Evolutionary conservation across 164 flowering plant genomes (phyloP), one percentile per base, ranked within the genome.

Genomic region (Akebia trifoliata): DNA sequence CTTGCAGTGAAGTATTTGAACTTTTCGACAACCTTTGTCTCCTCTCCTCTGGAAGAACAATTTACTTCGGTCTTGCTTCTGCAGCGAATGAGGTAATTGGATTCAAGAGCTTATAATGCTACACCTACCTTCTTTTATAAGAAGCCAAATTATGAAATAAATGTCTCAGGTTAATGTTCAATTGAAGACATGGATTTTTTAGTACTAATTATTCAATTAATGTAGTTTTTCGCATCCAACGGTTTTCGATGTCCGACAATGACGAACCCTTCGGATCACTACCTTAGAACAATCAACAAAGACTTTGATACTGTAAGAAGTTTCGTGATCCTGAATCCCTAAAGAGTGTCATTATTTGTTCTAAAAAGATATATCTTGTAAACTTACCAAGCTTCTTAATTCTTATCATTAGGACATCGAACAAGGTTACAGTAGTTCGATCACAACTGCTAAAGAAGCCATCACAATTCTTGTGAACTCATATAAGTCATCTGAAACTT

Each of bases 241-340:
- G 97, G 90, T 2, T 84, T 84, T 50, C 83, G 86, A 6, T 86
- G 90, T 72, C 90, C 97, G 2, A 63, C 61, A 50, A 71, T 75
- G 48, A 76, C 74, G 50, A 89, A 84, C 42, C 97, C 97, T 4
- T 79, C 94, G 0, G 97, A 86, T 76, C 94, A 89, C 61, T 89
- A 43, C 59, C 90, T 89, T 8, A 72, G 68, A 68, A 81, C 78
- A 12, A 80, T 89, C 55, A 89, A 89, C 76, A 79, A 62, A 22
- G 94, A 89, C 56, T 89, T 86, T 48, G 82, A 84, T 44, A 60
- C 66, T 74, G 96, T 84, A 59, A 65, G 53, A 8, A 31, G n/a
- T n/a, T n/a, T n/a, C n/a, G n/a, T n/a, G n/a, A n/a, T n/a, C n/a
- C n/a, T n/a, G n/a, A n/a, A n/a, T n/a, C n/a, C n/a, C n/a, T n/a